A percentile compares a stretch with the other conserved stretches of the same genome.
Evolutionary conservation across 106 monocot genomes (phyloP).

Genomic region (Dendrobium chrysotoxum): DNA sequence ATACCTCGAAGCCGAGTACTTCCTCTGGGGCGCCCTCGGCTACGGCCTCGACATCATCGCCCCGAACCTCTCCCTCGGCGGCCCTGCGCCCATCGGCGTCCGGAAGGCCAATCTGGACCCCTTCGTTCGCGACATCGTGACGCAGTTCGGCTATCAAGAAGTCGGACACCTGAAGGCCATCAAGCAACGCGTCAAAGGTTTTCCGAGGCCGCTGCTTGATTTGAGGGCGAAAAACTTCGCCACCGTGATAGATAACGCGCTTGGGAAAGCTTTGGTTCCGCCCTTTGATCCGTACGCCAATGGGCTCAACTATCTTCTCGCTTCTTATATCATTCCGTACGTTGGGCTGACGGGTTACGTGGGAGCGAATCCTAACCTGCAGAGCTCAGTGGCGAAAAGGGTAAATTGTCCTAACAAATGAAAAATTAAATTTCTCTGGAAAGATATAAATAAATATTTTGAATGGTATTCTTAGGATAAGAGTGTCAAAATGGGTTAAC

Average conservation of each 20-base stretch:
- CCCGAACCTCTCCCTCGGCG: conserved; percentile 37
- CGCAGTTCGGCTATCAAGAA: conserved; percentile 66
- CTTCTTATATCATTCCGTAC: conserved; percentile 58
- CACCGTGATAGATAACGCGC: conserved; percentile 26
- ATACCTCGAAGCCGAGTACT: conserved; percentile 71
- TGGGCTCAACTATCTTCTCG: conserved; percentile 35
- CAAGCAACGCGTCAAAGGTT: conserved; percentile 42
- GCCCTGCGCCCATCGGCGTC: conserved; percentile 53
- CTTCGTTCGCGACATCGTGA: conserved; percentile 25
- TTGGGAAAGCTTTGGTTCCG: conserved; percentile 21
- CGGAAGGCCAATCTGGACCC: conserved; percentile 39
- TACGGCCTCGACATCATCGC: conserved; percentile 41
- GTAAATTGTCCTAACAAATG: conserved; percentile 10
- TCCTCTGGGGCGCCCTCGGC: conserved; percentile 51
- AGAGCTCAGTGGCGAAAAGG: conserved; percentile 25
- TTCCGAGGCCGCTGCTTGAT: conserved; percentile 59
- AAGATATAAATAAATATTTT: not conserved
- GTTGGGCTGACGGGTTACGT: conserved; percentile 59
- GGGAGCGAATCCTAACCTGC: conserved; percentile 37
- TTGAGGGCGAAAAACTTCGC: conserved; percentile 45
- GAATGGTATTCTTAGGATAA: not conserved
- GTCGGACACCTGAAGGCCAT: conserved; percentile 73
- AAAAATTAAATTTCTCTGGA: not conserved
- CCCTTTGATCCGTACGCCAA: conserved; percentile 70
- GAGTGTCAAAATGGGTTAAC: not conserved